A percentile compares a stretch with the other conserved stretches of the same genome.
Evolutionary conservation across 345 rosid species (phyloP).

Genomic region (Aquilaria malaccensis): DNA sequence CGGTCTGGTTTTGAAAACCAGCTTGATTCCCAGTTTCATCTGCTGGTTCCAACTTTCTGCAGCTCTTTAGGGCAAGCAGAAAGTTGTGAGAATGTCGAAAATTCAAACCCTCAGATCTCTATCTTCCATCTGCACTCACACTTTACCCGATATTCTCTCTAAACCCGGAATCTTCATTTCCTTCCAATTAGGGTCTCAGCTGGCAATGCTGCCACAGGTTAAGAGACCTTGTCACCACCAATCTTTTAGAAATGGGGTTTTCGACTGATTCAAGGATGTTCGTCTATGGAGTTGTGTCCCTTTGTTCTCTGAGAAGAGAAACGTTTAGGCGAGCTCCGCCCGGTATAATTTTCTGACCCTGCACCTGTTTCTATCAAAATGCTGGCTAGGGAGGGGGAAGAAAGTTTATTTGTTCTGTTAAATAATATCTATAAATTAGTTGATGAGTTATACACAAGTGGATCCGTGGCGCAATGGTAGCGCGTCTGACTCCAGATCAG

Average conservation of each 20-base stretch:
- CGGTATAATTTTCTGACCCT: too few relatives aligned
- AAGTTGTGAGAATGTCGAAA: too few relatives aligned
- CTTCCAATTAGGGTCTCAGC: constrained; percentile 11
- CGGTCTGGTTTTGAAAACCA: too few relatives aligned
- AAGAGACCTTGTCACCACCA: constrained; percentile 10
- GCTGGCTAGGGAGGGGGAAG: too few relatives aligned
- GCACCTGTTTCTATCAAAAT: too few relatives aligned
- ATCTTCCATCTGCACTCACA: too few relatives aligned
- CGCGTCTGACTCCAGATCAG: constrained; percentile 99
- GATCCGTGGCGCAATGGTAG: constrained; percentile 99
- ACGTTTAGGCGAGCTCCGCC: neutral
- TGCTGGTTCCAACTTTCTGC: constrained; percentile 20
- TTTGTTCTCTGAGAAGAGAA: constrained; percentile 24
- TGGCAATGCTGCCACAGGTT: constrained; percentile 19
- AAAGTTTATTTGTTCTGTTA: too few relatives aligned
- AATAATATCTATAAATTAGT: too few relatives aligned
- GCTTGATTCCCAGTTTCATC: neutral
- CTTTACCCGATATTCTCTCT: too few relatives aligned
- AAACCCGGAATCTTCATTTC: constrained; percentile 3
- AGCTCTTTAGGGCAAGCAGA: constrained; percentile 16
- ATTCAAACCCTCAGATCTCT: too few relatives aligned
- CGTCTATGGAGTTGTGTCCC: constrained; percentile 22
- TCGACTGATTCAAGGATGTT: constrained; percentile 35
- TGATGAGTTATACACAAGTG: neutral
- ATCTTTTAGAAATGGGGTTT: constrained; percentile 26